These are phyloP conservation scores for Yamadazyma laniorum DNA, from an alignment of 805 yeast species.

Conservation along the genomic window DNA sequence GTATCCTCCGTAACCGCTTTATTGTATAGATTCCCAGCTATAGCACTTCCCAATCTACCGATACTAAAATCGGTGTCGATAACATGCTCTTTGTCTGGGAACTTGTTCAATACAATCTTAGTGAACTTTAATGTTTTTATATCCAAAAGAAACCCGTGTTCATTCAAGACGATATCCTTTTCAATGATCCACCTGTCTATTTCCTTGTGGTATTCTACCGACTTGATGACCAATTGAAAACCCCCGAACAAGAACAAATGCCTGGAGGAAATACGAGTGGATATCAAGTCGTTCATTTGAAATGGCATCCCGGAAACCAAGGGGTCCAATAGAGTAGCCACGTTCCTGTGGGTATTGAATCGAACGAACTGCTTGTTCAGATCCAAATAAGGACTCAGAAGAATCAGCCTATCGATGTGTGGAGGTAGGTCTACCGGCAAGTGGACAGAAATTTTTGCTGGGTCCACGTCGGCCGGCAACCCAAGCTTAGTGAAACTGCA, in stretches of 20 bases:
- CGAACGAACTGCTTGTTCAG: slow-evolving; percentile 24
- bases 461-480: slow-evolving; percentile 29
- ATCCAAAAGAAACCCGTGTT: slow-evolving; percentile 61
- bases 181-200: slow-evolving; percentile 37
- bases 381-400: slow-evolving; percentile 45
- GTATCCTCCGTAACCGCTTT: slow-evolving; percentile 8
- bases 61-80: slow-evolving; percentile 12
- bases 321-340: slow-evolving; percentile 28
- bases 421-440: slow-evolving; percentile 42
- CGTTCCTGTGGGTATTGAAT: slow-evolving; percentile 32
- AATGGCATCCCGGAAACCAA: slow-evolving; percentile 39
- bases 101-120: slow-evolving; percentile 31
- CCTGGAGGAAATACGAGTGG: slow-evolving; percentile 50
- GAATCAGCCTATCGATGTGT: slow-evolving; percentile 31
- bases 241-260: slow-evolving; percentile 73
- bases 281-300: slow-evolving; percentile 48
- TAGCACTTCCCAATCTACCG: slow-evolving; percentile 35
- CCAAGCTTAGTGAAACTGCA: slow-evolving; percentile 26
- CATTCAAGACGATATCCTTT: slow-evolving; percentile 48
- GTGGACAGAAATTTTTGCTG: slow-evolving; percentile 32
- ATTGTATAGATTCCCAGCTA: slow-evolving; percentile 25
- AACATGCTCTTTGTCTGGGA: slow-evolving; percentile 15
- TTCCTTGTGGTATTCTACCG: slow-evolving; percentile 21
- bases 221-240: slow-evolving; percentile 38
- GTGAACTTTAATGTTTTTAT: slow-evolving; percentile 46